A percentile compares a stretch with the other conserved stretches of the same genome.
Conservation (phyloP, 257 asterid genomes). For the Scutellaria baicalensis region DNA sequence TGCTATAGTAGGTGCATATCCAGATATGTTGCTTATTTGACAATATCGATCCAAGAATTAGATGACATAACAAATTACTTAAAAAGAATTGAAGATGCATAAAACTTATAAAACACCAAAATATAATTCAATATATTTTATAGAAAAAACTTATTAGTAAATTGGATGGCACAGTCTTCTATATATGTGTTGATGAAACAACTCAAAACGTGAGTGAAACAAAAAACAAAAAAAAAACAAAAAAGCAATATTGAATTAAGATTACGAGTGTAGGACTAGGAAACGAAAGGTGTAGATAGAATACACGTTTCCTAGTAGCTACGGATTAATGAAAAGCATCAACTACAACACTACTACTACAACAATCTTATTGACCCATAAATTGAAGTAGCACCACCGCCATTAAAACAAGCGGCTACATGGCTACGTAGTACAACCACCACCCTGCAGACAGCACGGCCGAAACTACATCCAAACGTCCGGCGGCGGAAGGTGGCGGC, state of each 20-base stretch:
- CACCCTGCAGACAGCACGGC: slow-evolving; percentile 12
- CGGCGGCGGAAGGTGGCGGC: slow-evolving; percentile 24
- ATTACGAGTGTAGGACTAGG: background rate
- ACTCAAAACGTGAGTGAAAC: too few species aligned
- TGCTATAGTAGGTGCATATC: too few species aligned
- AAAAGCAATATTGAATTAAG: background rate
- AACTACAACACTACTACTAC: background rate
- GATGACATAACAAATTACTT: too few species aligned
- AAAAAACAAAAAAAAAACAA: too few species aligned
- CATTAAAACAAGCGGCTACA: slow-evolving; percentile 1
- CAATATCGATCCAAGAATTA: too few species aligned
- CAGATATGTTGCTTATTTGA: too few species aligned
- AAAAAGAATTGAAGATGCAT: too few species aligned
- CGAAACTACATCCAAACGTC: background rate
- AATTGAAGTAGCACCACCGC: background rate
- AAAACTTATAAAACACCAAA: too few species aligned
- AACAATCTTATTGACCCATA: background rate
- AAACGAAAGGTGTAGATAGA: background rate
- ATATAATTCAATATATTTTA: too few species aligned
- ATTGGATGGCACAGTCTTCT: too few species aligned
- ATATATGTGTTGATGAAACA: too few species aligned
- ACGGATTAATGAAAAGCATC: background rate
- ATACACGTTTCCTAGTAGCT: background rate
- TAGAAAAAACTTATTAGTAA: too few species aligned
- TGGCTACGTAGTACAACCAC: slow-evolving; percentile 6